A percentile compares a stretch with the other conserved stretches of the same genome.
Evolutionary conservation across 441 rosid species (phyloP).

Genomic region (Codiaeum variegatum): DNA sequence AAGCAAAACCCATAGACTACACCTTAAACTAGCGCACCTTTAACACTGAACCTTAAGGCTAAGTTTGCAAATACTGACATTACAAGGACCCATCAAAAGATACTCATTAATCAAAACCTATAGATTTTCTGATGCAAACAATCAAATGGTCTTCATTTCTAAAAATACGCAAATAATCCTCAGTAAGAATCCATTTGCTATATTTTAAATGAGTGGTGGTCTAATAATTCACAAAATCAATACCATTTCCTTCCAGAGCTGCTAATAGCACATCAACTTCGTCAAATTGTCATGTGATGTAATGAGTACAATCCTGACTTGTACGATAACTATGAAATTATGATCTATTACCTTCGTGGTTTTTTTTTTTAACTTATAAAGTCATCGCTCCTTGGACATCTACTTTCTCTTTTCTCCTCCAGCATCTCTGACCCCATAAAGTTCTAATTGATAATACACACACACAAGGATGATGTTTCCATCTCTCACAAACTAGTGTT

Average conservation of each 20-base stretch:
- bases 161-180: not conserved
- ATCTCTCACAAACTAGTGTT: not conserved
- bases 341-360: not conserved
- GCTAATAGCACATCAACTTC: not conserved
- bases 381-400: not conserved
- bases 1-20: not conserved
- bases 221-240: not conserved
- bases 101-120: not conserved
- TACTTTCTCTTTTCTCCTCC: not conserved
- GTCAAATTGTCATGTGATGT: not conserved
- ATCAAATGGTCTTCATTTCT: not conserved
- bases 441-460: not conserved
- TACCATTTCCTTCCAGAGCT: not conserved
- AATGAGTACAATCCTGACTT: not conserved
- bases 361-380: not conserved
- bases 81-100: not conserved
- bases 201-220: not conserved
- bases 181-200: not conserved
- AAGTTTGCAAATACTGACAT: not conserved
- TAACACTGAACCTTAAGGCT: not conserved
- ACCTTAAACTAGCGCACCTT: not conserved
- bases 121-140: not conserved
- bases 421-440: not conserved
- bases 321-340: not conserved
- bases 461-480: not conserved